Evolutionary conservation across 2,329 filamentous ascomycete genomes (phyloP).

Genomic region (Colletotrichum lupini): DNA sequence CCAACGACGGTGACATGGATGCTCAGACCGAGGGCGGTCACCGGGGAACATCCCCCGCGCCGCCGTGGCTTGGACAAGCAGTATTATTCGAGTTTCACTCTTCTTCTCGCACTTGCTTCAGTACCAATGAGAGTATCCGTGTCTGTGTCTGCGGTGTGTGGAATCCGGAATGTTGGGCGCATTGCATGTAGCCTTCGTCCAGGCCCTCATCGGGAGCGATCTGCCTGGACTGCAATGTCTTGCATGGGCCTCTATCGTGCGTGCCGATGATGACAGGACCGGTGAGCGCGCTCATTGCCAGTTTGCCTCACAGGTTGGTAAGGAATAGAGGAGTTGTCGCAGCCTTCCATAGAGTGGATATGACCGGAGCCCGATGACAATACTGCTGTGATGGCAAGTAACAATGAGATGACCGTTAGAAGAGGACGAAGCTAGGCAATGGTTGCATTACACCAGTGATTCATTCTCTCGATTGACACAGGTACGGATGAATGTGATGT

Average conservation of each 20-base stretch:
- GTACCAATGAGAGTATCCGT: background rate
- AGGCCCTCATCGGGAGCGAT: background rate
- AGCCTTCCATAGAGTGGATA: background rate
- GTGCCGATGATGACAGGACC: background rate
- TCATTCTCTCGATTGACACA: background rate
- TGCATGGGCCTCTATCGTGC: background rate
- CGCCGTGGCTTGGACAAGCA: conserved; percentile 1
- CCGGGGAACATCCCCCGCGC: conserved; percentile 29
- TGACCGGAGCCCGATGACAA: background rate
- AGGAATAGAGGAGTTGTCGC: background rate
- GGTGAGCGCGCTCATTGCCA: background rate
- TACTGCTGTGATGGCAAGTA: background rate
- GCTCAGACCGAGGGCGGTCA: conserved; percentile 12
- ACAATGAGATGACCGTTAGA: background rate
- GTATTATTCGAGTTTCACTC: conserved; percentile 15
- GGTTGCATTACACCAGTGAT: background rate
- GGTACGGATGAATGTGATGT: background rate
- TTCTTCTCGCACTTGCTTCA: background rate
- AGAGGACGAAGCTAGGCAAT: background rate
- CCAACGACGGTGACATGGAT: conserved; percentile 22
- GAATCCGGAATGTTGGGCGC: background rate
- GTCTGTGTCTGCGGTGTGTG: no score
- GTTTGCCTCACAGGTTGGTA: background rate
- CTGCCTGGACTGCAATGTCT: background rate
- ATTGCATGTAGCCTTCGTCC: background rate